Evolutionary conservation across 2,329 filamentous ascomycete genomes (phyloP).

Genomic region (Neonectria hederae): DNA sequence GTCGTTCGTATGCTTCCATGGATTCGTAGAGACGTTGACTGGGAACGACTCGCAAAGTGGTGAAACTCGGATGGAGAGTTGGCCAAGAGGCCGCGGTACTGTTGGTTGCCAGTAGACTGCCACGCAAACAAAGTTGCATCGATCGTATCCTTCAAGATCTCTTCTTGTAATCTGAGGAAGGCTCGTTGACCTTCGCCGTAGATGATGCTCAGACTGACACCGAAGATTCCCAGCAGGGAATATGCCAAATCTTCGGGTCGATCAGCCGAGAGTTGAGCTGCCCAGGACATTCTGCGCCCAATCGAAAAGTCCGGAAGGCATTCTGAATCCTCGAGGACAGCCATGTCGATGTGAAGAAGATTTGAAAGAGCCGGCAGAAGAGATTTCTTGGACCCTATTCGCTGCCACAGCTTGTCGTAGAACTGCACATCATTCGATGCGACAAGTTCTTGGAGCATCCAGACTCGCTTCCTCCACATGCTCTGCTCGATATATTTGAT

Average conservation of each 20-base stretch:
- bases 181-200: conserved; percentile 42
- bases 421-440: background rate
- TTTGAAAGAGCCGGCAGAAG: background rate
- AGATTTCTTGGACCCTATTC: background rate
- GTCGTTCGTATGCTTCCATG: background rate
- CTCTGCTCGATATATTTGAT: background rate
- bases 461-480: background rate
- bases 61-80: background rate
- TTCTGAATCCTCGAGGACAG: background rate
- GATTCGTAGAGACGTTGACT: background rate
- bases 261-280: conserved; percentile 9
- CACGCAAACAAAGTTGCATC: conserved; percentile 18
- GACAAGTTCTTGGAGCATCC: conserved; percentile 2
- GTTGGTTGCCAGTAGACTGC: background rate
- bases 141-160: conserved; percentile 11
- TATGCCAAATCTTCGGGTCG: conserved; percentile 42
- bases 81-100: background rate
- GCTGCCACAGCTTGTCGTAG: background rate
- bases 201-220: conserved; percentile 39
- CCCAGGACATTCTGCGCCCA: conserved; percentile 8
- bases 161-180: conserved; percentile 40
- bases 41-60: background rate
- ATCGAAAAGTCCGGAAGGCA: background rate
- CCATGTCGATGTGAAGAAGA: background rate
- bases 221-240: conserved; percentile 44